Evolutionary conservation across 1,284 basidiomycete genomes (phyloP).

Genomic region (Coniferiporia weirii): DNA sequence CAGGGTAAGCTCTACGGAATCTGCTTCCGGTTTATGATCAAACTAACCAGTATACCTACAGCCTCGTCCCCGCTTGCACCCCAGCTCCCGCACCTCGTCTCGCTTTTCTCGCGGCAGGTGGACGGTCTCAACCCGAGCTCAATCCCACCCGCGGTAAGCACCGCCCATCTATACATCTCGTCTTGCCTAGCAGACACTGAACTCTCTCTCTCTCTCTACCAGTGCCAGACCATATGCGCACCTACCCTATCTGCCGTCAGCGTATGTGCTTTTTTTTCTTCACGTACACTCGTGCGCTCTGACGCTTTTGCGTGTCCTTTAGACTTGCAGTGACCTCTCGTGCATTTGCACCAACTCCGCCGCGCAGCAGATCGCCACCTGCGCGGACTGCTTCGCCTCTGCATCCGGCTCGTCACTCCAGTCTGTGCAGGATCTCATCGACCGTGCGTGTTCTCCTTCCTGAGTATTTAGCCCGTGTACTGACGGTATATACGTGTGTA

Average conservation of each 20-base stretch:
- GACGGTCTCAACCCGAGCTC: too few relatives aligned
- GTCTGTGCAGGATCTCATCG: conserved; percentile 10
- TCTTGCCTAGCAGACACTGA: neutral
- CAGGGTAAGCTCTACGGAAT: too few relatives aligned
- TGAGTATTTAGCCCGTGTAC: too few relatives aligned
- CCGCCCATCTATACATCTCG: neutral
- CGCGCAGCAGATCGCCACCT: conserved; percentile 12
- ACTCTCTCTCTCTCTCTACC: neutral
- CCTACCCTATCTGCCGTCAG: conserved; percentile 2
- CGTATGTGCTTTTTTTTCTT: neutral
- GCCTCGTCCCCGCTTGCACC: too few relatives aligned
- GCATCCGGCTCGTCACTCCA: neutral
- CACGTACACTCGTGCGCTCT: neutral
- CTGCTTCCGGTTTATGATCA: too few relatives aligned
- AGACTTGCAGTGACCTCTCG: conserved; percentile 11
- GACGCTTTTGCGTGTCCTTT: neutral
- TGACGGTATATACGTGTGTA: neutral
- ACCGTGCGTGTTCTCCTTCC: conserved; percentile 13
- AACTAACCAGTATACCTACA: too few relatives aligned
- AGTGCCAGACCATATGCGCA: conserved; percentile 10
- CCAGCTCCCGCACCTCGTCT: too few relatives aligned
- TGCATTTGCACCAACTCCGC: conserved; percentile 14
- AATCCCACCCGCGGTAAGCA: conserved; percentile 7
- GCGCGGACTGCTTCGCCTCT: conserved; percentile 11
- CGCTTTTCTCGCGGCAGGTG: too few relatives aligned